Base-by-base conservation (phyloP, 2,329 filamentous ascomycete genomes). In the Diaporthe velutina region DNA sequence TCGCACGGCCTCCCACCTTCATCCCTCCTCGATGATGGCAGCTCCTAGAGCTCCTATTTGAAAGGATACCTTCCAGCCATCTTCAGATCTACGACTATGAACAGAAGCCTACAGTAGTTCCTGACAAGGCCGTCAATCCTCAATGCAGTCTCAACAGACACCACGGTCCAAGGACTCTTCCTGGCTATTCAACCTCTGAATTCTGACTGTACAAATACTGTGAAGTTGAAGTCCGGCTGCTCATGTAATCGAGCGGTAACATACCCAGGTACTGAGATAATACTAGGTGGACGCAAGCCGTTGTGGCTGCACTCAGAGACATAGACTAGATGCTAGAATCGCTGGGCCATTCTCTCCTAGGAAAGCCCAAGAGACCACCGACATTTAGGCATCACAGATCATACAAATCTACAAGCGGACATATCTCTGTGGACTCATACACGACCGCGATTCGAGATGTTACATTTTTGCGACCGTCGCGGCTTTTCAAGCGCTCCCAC, bases 1-100 rank as follows among this genome's bases (percentile, higher is more conserved):
- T 52, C 40, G 64, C 64, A 67, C 64, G 42, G 45, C 64, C 64
- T 67, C 42, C 19, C 61, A 38, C 40, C 61, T 28, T 28, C 15
- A 61, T 60, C 28, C 61, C 42, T 25, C 30, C 22, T 30, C 42
- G 17, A 66, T 30, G 28, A 50, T 4, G 12, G 13, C 28, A 25
- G 61, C 42, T 33, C 60, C 40, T 50, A 1, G 4, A 15, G n/a
- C n/a, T n/a, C n/a, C n/a, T 19, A 42, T 48, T n/a, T 6, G 45
- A 19, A 8, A 48, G 45, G 45, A 48, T 19, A 48, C 4, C 22
- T 8, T 48, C 45, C n/a, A 48, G 50, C n/a, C 50, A n/a, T 25
- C n/a, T 52, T 52, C 6, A 33, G 6, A 58, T 58, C 10, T 48
- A 35, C 22, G 5, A 25, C 19, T 33, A 58, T 35, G 28, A 5